Base-by-base conservation (phyloP, 139 green algal genomes). In the Edaphochlamys debaryana region DNA sequence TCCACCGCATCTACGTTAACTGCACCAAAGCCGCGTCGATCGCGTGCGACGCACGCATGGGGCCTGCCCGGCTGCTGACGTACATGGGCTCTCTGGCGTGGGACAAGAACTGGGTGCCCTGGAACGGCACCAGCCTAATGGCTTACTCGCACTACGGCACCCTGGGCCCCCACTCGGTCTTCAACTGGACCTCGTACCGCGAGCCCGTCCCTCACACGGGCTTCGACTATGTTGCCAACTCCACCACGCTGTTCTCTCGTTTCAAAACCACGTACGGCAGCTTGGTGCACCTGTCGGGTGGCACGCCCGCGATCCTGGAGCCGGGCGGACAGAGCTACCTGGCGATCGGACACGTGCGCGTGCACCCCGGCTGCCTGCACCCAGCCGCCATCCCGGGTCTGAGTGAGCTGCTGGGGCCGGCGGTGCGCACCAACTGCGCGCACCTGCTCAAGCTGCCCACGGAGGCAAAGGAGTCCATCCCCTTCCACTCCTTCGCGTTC, bases 21-120 rank as follows among this genome's bases (percentile, higher is more conserved):
- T 80, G 73, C 58, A 32, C 19, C 13, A 37, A 27, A 27, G 3
- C 52, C 34, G 29, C 42, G 34, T 25, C 38, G 38, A 3, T 54
- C 4, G 4, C 11, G 3, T 80, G 73, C 37, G 38, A 41, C 54
- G 2, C 27, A 0, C 15, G 19, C 9, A 41, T 80, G 29, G 73
- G 73, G 30, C 56, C 73, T 22, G 37, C 73, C 29, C 73, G 73
- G 32, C 56, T 80, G 54, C 58, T 80, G 29, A 30, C 30, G 29
- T 80, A 80, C 73, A 62, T 56, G 48, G 9, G 38, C 38, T 70
- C 38, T 56, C 29, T 69, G 11, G 73, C 73, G 3, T 80, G 73
- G 73, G 73, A 80, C 13, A 80, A 80, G 58, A 80, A 80, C 54
- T 80, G 75, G 75, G 75, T 81, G 36, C 75, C 75, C 30, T 81